phyloP scores from a whole-genome alignment of 2,329 filamentous ascomycete species.

The Tolypocladium amazonense region DNA sequence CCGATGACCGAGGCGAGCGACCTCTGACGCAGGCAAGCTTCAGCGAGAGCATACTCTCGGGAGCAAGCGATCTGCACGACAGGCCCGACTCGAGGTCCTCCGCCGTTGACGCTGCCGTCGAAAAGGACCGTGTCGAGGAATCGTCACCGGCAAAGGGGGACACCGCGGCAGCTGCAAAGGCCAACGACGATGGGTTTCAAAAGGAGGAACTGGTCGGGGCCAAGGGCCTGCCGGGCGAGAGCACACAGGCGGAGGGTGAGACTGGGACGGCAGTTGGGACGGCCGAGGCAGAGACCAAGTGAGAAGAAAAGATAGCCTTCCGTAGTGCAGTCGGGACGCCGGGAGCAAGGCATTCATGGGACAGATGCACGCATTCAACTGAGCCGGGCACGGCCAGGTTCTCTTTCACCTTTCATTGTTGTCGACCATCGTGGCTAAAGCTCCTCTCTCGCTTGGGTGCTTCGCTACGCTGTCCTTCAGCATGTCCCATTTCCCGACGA shows the following conservation, averaged over 20 bases:
- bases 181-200: not conserved
- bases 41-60: constrained; percentile 33
- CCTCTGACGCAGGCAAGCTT: constrained; percentile 31
- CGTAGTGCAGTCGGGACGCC: not conserved
- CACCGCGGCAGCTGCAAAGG: not conserved
- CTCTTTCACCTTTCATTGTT: not conserved
- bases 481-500: not conserved
- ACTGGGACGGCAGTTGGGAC: not conserved
- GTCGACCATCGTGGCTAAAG: not conserved
- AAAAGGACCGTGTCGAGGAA: not conserved
- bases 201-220: not conserved
- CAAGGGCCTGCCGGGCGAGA: not conserved
- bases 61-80: constrained; percentile 17
- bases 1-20: constrained; percentile 16
- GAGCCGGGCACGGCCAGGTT: not conserved
- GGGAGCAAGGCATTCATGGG: not conserved
- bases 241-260: not conserved
- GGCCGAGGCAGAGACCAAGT: not conserved
- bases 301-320: not conserved
- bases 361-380: not conserved
- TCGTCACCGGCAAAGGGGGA: not conserved
- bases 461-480: not conserved
- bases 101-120: not conserved
- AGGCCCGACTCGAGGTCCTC: constrained; percentile 4
- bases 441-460: not conserved